Evolutionary conservation across 2,329 filamentous ascomycete species (phyloP).

Genomic region (Septoria petroselini): DNA sequence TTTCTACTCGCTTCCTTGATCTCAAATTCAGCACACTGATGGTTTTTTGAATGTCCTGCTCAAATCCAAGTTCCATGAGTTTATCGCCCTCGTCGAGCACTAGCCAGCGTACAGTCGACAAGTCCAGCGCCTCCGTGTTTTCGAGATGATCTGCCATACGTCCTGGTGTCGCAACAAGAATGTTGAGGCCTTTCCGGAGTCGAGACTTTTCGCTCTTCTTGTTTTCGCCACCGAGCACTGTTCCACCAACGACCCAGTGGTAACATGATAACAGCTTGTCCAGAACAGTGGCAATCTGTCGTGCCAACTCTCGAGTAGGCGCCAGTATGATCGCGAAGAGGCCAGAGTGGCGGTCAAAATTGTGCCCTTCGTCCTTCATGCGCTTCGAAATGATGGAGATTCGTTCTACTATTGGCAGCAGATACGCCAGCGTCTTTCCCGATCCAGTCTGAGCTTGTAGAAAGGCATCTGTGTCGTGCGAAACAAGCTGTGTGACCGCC

Average conservation of each 20-base stretch:
- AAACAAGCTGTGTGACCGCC: constrained; percentile 75
- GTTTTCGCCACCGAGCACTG: constrained; percentile 70
- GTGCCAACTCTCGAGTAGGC: constrained; percentile 88
- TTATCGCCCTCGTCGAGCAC: constrained; percentile 94
- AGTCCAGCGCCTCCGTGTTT: constrained; percentile 83
- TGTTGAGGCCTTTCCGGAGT: constrained; percentile 89
- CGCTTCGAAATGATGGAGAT: constrained; percentile 69
- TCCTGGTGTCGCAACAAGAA: constrained; percentile 90
- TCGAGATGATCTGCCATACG: constrained; percentile 87
- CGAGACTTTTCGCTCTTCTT: constrained; percentile 88
- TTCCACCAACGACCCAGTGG: constrained; percentile 90
- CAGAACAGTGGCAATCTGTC: constrained; percentile 85
- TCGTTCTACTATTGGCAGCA: constrained; percentile 85
- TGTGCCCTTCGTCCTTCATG: constrained; percentile 42
- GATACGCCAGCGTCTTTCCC: constrained; percentile 94
- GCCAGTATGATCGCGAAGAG: constrained; percentile 92
- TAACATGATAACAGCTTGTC: constrained; percentile 83
- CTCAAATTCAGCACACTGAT: constrained; percentile 73
- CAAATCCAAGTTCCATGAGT: constrained; percentile 97
- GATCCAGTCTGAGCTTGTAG: constrained; percentile 96
- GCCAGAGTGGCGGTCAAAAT: constrained; percentile 77
- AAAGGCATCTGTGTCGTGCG: constrained; percentile 83
- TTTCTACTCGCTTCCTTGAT: constrained; percentile 58
- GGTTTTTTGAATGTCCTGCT: constrained; percentile 86
- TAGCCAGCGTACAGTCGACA: constrained; percentile 87